Evolutionary conservation across 305 asterid species (phyloP).

Genomic region (Solanum hybrid): DNA sequence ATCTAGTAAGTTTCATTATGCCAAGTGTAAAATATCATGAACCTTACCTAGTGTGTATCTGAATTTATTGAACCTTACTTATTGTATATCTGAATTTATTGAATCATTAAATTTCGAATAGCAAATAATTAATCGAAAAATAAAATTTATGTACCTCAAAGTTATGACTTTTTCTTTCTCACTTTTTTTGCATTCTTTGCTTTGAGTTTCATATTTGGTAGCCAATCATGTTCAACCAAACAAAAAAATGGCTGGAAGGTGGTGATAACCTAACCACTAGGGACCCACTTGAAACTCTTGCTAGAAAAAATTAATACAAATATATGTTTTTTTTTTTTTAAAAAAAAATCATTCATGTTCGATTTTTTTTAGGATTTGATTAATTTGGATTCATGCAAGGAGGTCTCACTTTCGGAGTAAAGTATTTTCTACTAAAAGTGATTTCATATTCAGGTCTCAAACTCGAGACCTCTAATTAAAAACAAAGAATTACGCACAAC

Average conservation of each 20-base stretch:
- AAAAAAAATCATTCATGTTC: too few relatives aligned
- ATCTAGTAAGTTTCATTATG: too few relatives aligned
- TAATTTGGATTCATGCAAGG: too few relatives aligned
- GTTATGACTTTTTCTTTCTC: not conserved
- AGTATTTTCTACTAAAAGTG: too few relatives aligned
- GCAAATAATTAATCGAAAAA: not conserved
- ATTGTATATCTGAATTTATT: not conserved
- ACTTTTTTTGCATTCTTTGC: not conserved
- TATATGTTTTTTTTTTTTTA: not conserved
- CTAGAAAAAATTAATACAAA: not conserved
- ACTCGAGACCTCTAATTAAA: too few relatives aligned
- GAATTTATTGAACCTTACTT: not conserved
- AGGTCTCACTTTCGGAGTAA: too few relatives aligned
- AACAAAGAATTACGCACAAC: too few relatives aligned
- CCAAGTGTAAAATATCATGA: not conserved
- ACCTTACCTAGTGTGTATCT: not conserved
- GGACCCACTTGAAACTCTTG: not conserved
- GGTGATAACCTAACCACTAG: not conserved
- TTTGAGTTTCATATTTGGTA: not conserved
- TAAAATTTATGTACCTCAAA: not conserved
- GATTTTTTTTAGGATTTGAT: too few relatives aligned
- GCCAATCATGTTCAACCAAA: not conserved
- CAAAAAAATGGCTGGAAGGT: not conserved
- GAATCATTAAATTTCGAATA: not conserved
- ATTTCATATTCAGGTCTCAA: too few relatives aligned